A percentile compares a stretch with the other conserved stretches of the same genome.
Conservation (phyloP, 1,284 basidiomycete species). For the Ustilago vetiveriae region DNA sequence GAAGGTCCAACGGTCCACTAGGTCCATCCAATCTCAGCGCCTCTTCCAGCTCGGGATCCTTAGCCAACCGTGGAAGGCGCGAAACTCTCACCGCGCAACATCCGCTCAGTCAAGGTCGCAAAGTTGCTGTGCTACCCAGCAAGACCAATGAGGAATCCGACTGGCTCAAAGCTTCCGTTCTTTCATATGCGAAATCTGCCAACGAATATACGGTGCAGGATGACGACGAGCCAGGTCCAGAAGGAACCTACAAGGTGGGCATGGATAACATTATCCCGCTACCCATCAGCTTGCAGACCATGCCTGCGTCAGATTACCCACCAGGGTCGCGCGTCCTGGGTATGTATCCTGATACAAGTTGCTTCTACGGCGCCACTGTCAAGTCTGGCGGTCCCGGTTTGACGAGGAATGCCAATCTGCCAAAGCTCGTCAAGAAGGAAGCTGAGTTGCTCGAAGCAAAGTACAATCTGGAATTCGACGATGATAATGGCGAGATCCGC, state of each 20-base stretch:
- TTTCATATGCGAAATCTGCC: constrained; percentile 31
- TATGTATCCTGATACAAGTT: constrained; percentile 66
- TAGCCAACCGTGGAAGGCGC: constrained; percentile 16
- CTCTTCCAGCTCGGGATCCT: constrained; percentile 8
- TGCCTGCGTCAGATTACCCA: constrained; percentile 59
- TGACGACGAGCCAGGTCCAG: constrained; percentile 45
- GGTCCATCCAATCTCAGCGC: constrained; percentile 30
- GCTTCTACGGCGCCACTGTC: constrained; percentile 65
- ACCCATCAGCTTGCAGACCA: constrained; percentile 53
- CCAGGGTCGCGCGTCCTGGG: constrained; percentile 61
- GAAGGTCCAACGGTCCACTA: constrained; percentile 13
- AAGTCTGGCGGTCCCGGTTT: constrained; percentile 62
- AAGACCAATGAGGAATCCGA: constrained; percentile 42
- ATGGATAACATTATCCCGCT: constrained; percentile 60
- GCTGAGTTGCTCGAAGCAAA: constrained; percentile 56
- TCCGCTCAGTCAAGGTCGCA: constrained; percentile 32
- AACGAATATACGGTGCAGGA: constrained; percentile 48
- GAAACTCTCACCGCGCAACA: constrained; percentile 41
- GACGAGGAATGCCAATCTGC: constrained; percentile 26
- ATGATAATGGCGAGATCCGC: constrained; percentile 62
- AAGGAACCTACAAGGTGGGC: constrained; percentile 46
- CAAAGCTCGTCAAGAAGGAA: constrained; percentile 48
- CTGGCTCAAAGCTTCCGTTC: constrained; percentile 46
- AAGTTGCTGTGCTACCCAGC: constrained; percentile 39
- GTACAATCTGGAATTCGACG: constrained; percentile 65